Evolutionary conservation across 2,329 filamentous ascomycete genomes (phyloP), one percentile per base, ranked within the genome.

Genomic region (Verticillium isaacii): DNA sequence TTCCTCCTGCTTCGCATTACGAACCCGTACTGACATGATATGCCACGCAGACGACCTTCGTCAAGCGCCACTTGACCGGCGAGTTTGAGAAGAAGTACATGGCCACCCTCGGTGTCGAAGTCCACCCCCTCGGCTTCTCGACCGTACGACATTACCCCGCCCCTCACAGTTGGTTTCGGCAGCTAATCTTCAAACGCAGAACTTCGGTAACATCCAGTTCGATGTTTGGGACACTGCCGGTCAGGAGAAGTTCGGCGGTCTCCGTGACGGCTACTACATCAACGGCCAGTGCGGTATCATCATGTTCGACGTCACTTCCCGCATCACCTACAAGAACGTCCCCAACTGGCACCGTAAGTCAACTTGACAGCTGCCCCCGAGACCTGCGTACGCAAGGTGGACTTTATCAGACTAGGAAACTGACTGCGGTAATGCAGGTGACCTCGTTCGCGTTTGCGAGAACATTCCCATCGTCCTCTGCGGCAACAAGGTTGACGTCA

Each of bases 1-100:
- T 17, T 19, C 32, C 39, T n/a, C 29, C 17, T 37, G 7, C 15
- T 52, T 12, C 17, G 17, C 19, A 15, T 15, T 6, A 32, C 39
- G 23, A 59, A 55, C 34, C 52, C 66, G 55, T 63, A 61, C 68
- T 71, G 64, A 73, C 69, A 41, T 34, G 59, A 41, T 37, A 17
- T 39, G 41, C 56, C 45, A 23, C 57, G 34, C 76, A 99, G 95
- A 99, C 95, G 78, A 99, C 95, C 77, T 99, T 99, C 82, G 95
- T 99, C 86, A 99, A 99, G 90, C 95, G 95, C 77, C 95, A 99
- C 84, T 88, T 98, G 88, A 99, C 95, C 77, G 95, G 95, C 79
- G 95, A 99, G 80, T 99, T 99, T 78, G 95, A 99, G 85, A 99
- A 99, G 91, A 99, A 98, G 86, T 99, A 99, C 85, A 98, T 99